Conservation (phyloP, 306 rosid genomes). For the Hippophae rhamnoides region DNA sequence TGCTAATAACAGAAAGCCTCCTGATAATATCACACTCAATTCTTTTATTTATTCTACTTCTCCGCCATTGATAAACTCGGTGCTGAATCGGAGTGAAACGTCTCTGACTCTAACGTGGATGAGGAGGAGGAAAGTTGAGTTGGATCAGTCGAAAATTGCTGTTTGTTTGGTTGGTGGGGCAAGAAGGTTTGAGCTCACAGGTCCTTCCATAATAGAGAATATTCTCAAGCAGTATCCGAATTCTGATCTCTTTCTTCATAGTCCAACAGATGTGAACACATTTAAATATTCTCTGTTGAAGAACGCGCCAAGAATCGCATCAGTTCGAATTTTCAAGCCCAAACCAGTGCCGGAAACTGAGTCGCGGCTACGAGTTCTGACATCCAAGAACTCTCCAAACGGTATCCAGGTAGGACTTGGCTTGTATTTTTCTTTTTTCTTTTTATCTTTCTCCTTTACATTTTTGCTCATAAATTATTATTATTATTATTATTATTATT, state of each 20-base stretch:
- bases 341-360: constrained; percentile 52
- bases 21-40: background rate
- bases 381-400: constrained; percentile 67
- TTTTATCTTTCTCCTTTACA: background rate
- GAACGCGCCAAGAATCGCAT: constrained; percentile 47
- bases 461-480: background rate
- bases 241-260: constrained; percentile 70
- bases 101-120: constrained; percentile 4
- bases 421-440: background rate
- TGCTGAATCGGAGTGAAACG: constrained; percentile 1
- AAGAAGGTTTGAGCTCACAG: constrained; percentile 81
- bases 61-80: background rate
- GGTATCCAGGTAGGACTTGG: constrained; percentile 61
- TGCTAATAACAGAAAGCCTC: constrained; percentile 16
- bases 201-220: constrained; percentile 63
- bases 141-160: constrained; percentile 61
- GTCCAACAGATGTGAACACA: constrained; percentile 50
- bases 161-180: constrained; percentile 96
- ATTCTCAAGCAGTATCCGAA: constrained; percentile 57
- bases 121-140: constrained; percentile 25
- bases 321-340: constrained; percentile 52
- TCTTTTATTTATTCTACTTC: background rate
- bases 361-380: constrained; percentile 48
- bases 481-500: too few relatives aligned
- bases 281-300: constrained; percentile 66